phyloP scores from a whole-genome alignment of 2,329 filamentous ascomycete genomes.

The Ophiostoma montium region DNA sequence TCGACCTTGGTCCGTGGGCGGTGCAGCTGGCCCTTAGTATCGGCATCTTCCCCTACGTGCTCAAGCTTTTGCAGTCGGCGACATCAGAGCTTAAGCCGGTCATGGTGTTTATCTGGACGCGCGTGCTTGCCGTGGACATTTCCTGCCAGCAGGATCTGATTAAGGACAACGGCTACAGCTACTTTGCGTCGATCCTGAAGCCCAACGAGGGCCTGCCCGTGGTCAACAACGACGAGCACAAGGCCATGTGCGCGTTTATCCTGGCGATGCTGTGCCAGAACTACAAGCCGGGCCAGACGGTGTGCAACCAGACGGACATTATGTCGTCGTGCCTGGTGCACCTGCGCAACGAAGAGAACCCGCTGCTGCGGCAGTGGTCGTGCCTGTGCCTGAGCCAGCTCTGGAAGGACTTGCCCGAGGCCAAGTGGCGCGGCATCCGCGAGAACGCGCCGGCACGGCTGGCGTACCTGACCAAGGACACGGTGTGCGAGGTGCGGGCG shows the following conservation, averaged over 20 bases:
- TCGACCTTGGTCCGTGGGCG: conserved; percentile 94
- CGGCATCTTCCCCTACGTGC: conserved; percentile 96
- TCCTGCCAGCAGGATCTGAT: conserved; percentile 86
- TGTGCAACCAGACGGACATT: conserved; percentile 80
- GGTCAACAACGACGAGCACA: conserved; percentile 81
- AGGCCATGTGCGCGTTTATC: conserved; percentile 98
- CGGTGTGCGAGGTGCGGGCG: conserved; percentile 81
- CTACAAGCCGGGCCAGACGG: conserved; percentile 80
- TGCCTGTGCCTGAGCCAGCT: conserved; percentile 91
- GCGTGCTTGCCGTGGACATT: conserved; percentile 87
- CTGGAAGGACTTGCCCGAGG: conserved; percentile 81
- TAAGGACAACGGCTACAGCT: conserved; percentile 94
- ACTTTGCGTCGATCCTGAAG: conserved; percentile 87
- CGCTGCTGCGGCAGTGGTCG: conserved; percentile 84
- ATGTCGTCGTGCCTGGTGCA: conserved; percentile 79
- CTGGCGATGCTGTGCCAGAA: conserved; percentile 94
- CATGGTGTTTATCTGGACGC: conserved; percentile 99
- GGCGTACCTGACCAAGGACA: conserved; percentile 67
- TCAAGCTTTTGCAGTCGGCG: conserved; percentile 90
- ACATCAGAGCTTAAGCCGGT: conserved; percentile 90
- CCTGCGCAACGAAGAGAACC: conserved; percentile 73
- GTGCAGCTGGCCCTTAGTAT: conserved; percentile 97
- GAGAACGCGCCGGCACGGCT: conserved; percentile 74
- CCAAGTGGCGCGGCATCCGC: conserved; percentile 90
- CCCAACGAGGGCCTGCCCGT: conserved; percentile 72